phyloP scores from a whole-genome alignment of 495 filamentous ascomycete species.

The Cercophora scortea region DNA sequence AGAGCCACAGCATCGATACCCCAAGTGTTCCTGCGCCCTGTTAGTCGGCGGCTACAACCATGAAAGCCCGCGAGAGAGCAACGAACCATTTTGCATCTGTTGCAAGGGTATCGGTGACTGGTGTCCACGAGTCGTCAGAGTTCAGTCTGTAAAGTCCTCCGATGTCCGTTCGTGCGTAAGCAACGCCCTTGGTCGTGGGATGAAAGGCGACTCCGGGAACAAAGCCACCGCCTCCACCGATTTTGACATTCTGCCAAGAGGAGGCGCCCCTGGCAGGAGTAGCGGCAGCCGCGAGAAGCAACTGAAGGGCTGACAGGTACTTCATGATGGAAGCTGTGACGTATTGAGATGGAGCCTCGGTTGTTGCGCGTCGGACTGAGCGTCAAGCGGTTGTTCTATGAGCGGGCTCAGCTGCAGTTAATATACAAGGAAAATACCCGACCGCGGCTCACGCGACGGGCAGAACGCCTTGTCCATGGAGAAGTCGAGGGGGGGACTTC shows the following conservation, averaged over 20 bases:
- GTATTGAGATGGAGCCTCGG: neutral
- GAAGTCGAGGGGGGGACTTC: neutral
- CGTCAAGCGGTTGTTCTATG: neutral
- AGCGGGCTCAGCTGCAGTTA: slow-evolving; percentile 7
- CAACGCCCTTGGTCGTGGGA: slow-evolving; percentile 46
- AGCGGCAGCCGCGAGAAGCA: slow-evolving; percentile 27
- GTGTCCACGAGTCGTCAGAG: slow-evolving; percentile 46
- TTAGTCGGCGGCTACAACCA: slow-evolving; percentile 52
- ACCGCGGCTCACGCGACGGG: too few species aligned
- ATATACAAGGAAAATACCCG: slow-evolving; percentile 7
- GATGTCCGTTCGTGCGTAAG: slow-evolving; percentile 57
- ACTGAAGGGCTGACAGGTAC: slow-evolving; percentile 20
- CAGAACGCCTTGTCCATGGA: neutral
- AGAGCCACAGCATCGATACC: slow-evolving; percentile 52
- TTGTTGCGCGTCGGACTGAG: slow-evolving; percentile 7
- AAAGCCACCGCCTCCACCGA: slow-evolving; percentile 53
- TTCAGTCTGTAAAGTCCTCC: slow-evolving; percentile 54
- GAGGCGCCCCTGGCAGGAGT: slow-evolving; percentile 23
- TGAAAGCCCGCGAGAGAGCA: slow-evolving; percentile 46
- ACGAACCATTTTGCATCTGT: slow-evolving; percentile 41
- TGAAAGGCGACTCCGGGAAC: slow-evolving; percentile 53
- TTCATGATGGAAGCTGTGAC: slow-evolving; percentile 19
- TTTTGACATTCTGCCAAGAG: slow-evolving; percentile 42
- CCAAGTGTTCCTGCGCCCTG: slow-evolving; percentile 42
- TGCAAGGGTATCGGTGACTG: slow-evolving; percentile 44